Percentiles rank a stretch among this genome's conserved stretches.
Evolutionary conservation across 495 filamentous ascomycete species (phyloP).

Genomic region (Aspergillus conjunctus): DNA sequence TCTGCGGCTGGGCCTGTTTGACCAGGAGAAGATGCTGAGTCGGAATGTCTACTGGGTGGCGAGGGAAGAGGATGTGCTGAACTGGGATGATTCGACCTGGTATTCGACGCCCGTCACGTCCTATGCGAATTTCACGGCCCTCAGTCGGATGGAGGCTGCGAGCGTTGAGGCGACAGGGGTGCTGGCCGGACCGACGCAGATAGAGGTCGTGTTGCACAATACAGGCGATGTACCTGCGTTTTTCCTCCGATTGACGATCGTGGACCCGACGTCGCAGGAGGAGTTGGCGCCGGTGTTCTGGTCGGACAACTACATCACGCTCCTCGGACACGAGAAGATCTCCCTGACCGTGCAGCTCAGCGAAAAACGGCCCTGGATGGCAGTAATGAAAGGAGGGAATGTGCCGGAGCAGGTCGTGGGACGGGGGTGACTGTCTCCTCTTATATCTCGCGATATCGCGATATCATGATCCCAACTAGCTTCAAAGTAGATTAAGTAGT

Average conservation of each 20-base stretch:
- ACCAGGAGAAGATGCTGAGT: slow-evolving; percentile 40
- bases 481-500: background rate
- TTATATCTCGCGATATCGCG: background rate
- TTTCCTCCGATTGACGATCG: slow-evolving; percentile 54
- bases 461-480: background rate
- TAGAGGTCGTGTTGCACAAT: slow-evolving; percentile 53
- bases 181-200: background rate
- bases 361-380: slow-evolving; percentile 17
- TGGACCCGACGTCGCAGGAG: slow-evolving; percentile 37
- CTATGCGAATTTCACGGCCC: slow-evolving; percentile 54
- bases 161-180: slow-evolving; percentile 34
- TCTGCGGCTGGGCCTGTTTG: slow-evolving; percentile 49
- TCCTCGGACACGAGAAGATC: slow-evolving; percentile 59
- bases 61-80: slow-evolving; percentile 47
- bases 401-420: slow-evolving; percentile 3
- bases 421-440: background rate
- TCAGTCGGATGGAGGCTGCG: slow-evolving; percentile 44
- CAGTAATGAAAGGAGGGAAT: slow-evolving; percentile 23
- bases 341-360: slow-evolving; percentile 29
- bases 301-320: slow-evolving; percentile 65
- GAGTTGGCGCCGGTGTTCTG: slow-evolving; percentile 57
- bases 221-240: slow-evolving; percentile 54
- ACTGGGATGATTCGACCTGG: slow-evolving; percentile 61
- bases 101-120: slow-evolving; percentile 57
- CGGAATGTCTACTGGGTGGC: slow-evolving; percentile 67